Percentiles rank a stretch among this genome's conserved stretches.
Conservation (phyloP, 805 yeast genomes). For the Brettanomyces naardenensis region DNA sequence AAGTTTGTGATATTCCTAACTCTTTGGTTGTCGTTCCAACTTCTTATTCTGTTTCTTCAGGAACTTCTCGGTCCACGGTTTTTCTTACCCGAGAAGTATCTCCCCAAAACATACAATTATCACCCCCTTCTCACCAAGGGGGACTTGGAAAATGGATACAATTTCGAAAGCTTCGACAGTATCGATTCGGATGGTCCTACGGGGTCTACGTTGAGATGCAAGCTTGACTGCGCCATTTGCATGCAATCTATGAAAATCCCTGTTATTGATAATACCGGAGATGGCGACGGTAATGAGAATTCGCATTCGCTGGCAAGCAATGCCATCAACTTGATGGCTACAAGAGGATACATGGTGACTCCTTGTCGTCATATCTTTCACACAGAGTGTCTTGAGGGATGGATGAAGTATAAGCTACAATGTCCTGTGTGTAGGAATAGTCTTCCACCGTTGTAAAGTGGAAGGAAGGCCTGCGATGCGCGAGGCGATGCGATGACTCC, state of each 20-base stretch:
- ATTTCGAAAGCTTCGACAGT: constrained; percentile 37
- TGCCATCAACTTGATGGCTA: constrained; percentile 20
- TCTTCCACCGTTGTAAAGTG: constrained; percentile 63
- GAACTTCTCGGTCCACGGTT: constrained; percentile 70
- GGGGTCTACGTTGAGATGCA: constrained; percentile 29
- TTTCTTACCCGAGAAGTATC: constrained; percentile 64
- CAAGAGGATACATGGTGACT: constrained; percentile 65
- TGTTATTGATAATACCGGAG: constrained; percentile 21
- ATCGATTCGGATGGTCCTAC: constrained; percentile 23
- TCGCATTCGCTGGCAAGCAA: constrained; percentile 7
- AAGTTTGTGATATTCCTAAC: constrained; percentile 37
- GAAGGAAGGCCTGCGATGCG: too few species aligned
- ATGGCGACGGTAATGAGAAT: constrained; percentile 4
- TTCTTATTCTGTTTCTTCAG: constrained; percentile 52
- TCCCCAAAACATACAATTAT: constrained; percentile 81
- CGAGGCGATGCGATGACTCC: too few species aligned
- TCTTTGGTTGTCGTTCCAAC: constrained; percentile 55
- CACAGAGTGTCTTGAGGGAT: constrained; percentile 75
- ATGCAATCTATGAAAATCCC: constrained; percentile 71
- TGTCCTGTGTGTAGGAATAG: constrained; percentile 90
- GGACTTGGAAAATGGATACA: constrained; percentile 59
- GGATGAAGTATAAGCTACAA: constrained; percentile 91
- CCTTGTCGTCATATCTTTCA: constrained; percentile 92
- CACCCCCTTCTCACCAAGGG: constrained; percentile 56
- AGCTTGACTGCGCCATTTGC: constrained; percentile 82